Evolutionary conservation across 306 rosid species (phyloP), one percentile per base, ranked within the genome.

Genomic region (Glycine latifolia): DNA sequence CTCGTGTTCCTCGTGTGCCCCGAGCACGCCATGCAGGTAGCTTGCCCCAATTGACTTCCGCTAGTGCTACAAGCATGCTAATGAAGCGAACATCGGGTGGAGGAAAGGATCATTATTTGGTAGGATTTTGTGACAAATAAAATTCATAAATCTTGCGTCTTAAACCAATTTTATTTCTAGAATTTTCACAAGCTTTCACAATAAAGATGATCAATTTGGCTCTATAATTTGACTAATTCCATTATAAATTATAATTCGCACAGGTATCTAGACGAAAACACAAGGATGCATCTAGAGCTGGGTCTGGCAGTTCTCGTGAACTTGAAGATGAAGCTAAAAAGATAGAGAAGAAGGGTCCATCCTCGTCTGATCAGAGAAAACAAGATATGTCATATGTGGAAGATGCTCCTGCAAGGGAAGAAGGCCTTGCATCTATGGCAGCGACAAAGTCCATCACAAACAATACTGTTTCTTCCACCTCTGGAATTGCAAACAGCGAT

Each of bases 1-100:
- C 98, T 12, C 89, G 99, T 78, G 99, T 95, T 74, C 99, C 99
- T 70, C 98, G 99, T 75, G 97, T 95, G 16, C 99, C 99, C 58
- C 93, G 99, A 62, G 91, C 88, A 82, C 97, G 98, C 75, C 86
- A 91, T 67, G 85, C 94, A 0, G 91, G 96, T 66, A 91, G 89
- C 89, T 82, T 92, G 86, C 98, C 99, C 58, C 98, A 91, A 71
- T 82, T 91, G 83, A 79, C 90, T 82, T 90, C 97, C 81, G 84
- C 97, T 66, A 87, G 87, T 88, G 84, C 92, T 56, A 79, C 98
- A 71, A 92, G 93, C 90, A 85, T 87, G 81, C 91, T 93, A 76
- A 86, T 86, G 55, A 95, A 92, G 91, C 97, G 97, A 16, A 70
- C 93, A 44, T 82, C 87, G 7, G 87, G 91, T 31, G 95, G 94